Base-by-base conservation (phyloP, 2,329 filamentous ascomycete genomes). In the Trichophyton rubrum region DNA sequence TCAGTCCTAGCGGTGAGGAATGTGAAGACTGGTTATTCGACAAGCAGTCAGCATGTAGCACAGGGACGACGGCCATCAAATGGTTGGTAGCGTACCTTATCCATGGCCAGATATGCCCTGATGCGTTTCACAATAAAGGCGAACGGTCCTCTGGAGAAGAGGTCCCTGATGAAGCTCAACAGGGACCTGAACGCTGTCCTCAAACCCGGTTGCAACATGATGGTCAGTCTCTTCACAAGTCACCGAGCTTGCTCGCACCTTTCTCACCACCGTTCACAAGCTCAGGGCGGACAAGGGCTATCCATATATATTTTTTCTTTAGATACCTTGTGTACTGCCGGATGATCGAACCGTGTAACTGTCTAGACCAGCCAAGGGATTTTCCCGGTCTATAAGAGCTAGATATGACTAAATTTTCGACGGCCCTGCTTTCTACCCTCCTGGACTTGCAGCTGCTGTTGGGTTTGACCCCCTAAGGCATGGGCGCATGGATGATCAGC, bases 281-380 rank as follows among this genome's bases (percentile, higher is more conserved):
- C 11, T 51, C 20, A 27, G 13, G 27, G 27, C 24, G n/a, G 51
- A 27, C 15, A 6, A 6, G 8, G 15, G 51, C 45, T 27, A 27
- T 33, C 51, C 51, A 33, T 55, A 35, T 55, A 55, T 55, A 55
- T 17, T 8, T 33, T 33, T 33, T 35, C 33, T 55, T 35, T 33
- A 27, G 24, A 38, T 35, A 38, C 33, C 51, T 55, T 20, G 51
- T 35, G 51, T 27, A 15, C 51, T 55, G 27, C 51, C 30, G 20
- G 51, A 35, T 55, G 24, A 55, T 55, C 51, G 38, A 17, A 30
- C 51, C 51, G 51, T 55, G 51, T 55, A 55, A 55, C 51, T 9
- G 38, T 13, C 22, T 55, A 55, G 51, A 55, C 51, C 51, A 55
- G 51, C 51, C 51, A 55, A 55, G 51, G 15, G 30, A 55, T 55